Conservation (phyloP, 1,139 yeast species). For the Scheffersomyces insectosa region DNA sequence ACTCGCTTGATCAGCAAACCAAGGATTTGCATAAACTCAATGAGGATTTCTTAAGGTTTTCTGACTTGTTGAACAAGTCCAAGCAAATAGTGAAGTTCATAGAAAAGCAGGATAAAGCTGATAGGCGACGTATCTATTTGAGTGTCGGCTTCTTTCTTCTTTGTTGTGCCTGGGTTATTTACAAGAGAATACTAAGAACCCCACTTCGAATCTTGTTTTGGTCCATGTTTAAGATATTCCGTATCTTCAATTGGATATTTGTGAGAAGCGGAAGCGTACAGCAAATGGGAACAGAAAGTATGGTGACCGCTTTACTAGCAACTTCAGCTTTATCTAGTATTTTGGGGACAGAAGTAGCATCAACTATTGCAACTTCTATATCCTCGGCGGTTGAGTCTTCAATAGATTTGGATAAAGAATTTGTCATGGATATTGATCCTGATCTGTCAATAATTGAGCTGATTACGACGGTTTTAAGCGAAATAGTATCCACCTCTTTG, state of each 20-base stretch:
- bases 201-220: constrained; percentile 62
- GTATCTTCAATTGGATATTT: constrained; percentile 30
- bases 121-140: constrained; percentile 58
- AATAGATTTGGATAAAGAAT: constrained; percentile 11
- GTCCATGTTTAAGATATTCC: constrained; percentile 51
- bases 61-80: constrained; percentile 55
- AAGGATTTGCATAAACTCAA: constrained; percentile 51
- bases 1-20: constrained; percentile 60
- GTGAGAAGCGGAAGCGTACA: not conserved
- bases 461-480: not conserved
- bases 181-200: constrained; percentile 59
- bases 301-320: not conserved
- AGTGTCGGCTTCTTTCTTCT: constrained; percentile 57
- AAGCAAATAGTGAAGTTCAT: constrained; percentile 59
- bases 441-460: not conserved
- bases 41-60: constrained; percentile 53
- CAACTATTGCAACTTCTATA: no score
- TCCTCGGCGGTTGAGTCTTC: not conserved
- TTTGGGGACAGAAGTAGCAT: no score
- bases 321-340: not conserved
- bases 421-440: constrained; percentile 10
- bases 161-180: constrained; percentile 63
- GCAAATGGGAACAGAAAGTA: not conserved
- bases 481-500: not conserved
- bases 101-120: constrained; percentile 67